A percentile compares a stretch with the other conserved stretches of the same genome.
Evolutionary conservation across 306 rosid species (phyloP).

Genomic region (Ormosia semicastrata): DNA sequence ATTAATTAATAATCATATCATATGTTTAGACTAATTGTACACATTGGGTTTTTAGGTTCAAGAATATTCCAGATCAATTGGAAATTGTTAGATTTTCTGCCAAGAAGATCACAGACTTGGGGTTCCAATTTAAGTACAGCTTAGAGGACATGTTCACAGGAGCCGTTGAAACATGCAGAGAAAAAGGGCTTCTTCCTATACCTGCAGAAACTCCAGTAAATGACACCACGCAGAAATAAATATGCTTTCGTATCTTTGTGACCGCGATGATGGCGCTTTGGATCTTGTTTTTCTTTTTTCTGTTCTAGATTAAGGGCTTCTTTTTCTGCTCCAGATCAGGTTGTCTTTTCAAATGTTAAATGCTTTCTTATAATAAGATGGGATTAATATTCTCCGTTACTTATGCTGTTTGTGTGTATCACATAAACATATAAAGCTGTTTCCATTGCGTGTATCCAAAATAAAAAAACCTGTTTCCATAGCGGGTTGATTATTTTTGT

Average conservation of each 20-base stretch:
- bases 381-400: not conserved
- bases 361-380: not conserved
- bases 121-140: slow-evolving; percentile 64
- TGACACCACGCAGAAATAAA: slow-evolving; percentile 2
- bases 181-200: slow-evolving; percentile 49
- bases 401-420: not conserved
- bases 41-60: slow-evolving; percentile 45
- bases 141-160: slow-evolving; percentile 69
- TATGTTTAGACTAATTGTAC: not conserved
- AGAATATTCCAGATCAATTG: slow-evolving; percentile 60
- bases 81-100: slow-evolving; percentile 51
- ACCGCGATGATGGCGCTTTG: not conserved
- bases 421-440: too few relatives aligned
- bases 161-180: slow-evolving; percentile 59
- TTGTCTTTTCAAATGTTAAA: not conserved
- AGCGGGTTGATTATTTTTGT: too few relatives aligned
- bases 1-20: too few relatives aligned
- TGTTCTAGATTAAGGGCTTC: too few relatives aligned
- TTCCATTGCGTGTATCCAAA: too few relatives aligned
- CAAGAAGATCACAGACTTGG: slow-evolving; percentile 57
- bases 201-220: slow-evolving; percentile 10
- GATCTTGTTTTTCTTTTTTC: not conserved
- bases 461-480: too few relatives aligned
- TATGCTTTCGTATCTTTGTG: not conserved
- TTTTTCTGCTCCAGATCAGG: not conserved